Conservation (phyloP, 2,329 filamentous ascomycete species). For the Sporothrix variecibatus region DNA sequence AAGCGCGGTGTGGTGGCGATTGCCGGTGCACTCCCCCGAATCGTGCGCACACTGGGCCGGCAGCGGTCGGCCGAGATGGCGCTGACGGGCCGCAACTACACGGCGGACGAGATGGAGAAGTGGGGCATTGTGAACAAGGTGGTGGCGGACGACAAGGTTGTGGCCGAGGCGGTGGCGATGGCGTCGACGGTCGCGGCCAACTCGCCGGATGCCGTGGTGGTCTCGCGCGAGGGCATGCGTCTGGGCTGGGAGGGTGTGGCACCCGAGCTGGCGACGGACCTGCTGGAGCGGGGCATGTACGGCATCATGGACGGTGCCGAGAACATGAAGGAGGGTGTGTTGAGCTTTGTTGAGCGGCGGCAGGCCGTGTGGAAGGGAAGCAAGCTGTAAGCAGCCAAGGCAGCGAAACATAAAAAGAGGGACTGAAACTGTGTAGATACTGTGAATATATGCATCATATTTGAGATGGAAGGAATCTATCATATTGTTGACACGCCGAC, state of each 20-base stretch:
- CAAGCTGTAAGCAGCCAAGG: constrained; percentile 50
- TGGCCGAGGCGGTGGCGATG: constrained; percentile 61
- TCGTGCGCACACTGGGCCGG: constrained; percentile 65
- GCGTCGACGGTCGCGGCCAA: constrained; percentile 64
- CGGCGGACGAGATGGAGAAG: constrained; percentile 58
- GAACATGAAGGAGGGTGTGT: constrained; percentile 74
- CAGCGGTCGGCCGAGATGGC: constrained; percentile 73
- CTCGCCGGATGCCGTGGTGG: constrained; percentile 75
- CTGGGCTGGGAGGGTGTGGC: constrained; percentile 71
- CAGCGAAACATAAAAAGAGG: background rate
- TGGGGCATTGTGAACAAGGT: constrained; percentile 74
- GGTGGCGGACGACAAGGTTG: constrained; percentile 47
- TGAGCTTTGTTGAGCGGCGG: constrained; percentile 75
- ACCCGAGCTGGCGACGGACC: constrained; percentile 62
- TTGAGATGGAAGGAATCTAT: background rate
- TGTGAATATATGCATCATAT: background rate
- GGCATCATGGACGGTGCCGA: constrained; percentile 62
- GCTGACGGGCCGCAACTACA: constrained; percentile 61
- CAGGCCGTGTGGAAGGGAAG: constrained; percentile 67
- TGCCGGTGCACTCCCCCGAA: constrained; percentile 68
- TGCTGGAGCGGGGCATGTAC: constrained; percentile 61
- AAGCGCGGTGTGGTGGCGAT: constrained; percentile 70
- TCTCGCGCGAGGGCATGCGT: constrained; percentile 70
- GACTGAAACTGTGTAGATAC: background rate
- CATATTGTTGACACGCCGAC: too few species aligned